Conservation (phyloP, 176 grass and related monocot genomes). For the Neostapfia colusana region DNA sequence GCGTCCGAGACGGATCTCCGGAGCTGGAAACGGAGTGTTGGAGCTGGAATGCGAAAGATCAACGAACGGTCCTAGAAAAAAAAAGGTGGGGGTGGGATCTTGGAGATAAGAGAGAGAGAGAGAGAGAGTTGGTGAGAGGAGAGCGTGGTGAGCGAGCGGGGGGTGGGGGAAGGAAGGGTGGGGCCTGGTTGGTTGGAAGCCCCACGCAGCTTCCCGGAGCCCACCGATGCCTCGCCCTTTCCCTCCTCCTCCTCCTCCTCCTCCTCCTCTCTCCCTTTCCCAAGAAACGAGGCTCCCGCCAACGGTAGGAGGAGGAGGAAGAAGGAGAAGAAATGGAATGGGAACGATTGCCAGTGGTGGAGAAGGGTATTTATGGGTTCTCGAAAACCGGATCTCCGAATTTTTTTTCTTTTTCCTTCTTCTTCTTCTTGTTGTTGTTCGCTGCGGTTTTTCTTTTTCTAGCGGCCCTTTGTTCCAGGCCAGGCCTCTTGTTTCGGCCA, state of each 20-base stretch:
- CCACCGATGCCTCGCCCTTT: slow-evolving; percentile 32
- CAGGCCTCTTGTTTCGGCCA: slow-evolving; percentile 6
- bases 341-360: slow-evolving; percentile 11
- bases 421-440: too few species aligned
- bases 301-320: background rate
- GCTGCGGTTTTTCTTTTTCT: too few species aligned
- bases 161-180: slow-evolving; percentile 7
- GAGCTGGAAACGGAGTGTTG: background rate
- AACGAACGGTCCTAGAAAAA: slow-evolving; percentile 48
- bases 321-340: slow-evolving; percentile 37
- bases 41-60: slow-evolving; percentile 50
- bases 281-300: slow-evolving; percentile 32
- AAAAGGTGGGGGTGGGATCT: slow-evolving; percentile 45
- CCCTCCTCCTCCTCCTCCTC: slow-evolving; percentile 39
- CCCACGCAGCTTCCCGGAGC: slow-evolving; percentile 51
- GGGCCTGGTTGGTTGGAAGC: slow-evolving; percentile 11
- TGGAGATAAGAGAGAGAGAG: slow-evolving; percentile 38
- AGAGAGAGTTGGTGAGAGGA: slow-evolving; percentile 52
- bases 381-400: background rate
- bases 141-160: slow-evolving; percentile 39
- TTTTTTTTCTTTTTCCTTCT: background rate
- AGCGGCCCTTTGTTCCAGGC: background rate
- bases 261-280: slow-evolving; percentile 49
- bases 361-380: slow-evolving; percentile 38
- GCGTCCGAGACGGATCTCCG: slow-evolving; percentile 29